Evolutionary conservation across 129 eudicot species (phyloP), one percentile per base, ranked within the genome.

Genomic region (Tanacetum coccineum): DNA sequence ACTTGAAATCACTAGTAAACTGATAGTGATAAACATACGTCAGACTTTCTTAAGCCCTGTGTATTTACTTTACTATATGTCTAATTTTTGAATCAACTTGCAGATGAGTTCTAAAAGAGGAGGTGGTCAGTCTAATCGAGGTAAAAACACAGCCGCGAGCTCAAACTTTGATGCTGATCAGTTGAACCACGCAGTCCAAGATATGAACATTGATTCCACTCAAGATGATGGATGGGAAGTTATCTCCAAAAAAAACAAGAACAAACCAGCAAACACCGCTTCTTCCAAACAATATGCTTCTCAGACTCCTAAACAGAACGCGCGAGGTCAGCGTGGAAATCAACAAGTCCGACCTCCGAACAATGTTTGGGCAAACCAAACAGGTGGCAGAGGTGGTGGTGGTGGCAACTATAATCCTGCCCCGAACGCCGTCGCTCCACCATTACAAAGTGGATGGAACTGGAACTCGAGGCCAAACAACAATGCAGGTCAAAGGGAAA

Each of bases 191-290:
- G 77, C 76, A 30, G 79, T 89, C 55, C 77, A 79, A 46, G 81
- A 67, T 51, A 59, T 86, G 69, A 79, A 53, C 49, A 67, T 84
- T 39, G 79, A 81, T 30, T 47, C 86, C 67, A 62, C 67, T 12
- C 81, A 80, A 15, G 90, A 85, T 50, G 87, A 77, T 11, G 84
- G 79, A 21, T 91, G 97, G 97, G 95, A 78, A 60, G 86, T 80
- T 19, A 69, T 66, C 9, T 61, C 74, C 0, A 87, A 77, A 76
- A 91, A 85, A 66, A 66, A 82, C 49, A 87, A 79, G 71, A 75
- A 74, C 42, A 85, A 18, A 67, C 17, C 71, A 40, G 87, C 79
- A 54, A 71, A 64, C 50, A 72, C 59, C 71, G 79, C 63, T 22
- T 67, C 66, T 46, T 4, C 71, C 1, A 81, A 50, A 54, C 69